These are phyloP conservation scores for Volvariella surrecta DNA, from an alignment of 1,284 basidiomycete genomes.

Conservation along the genomic window DNA sequence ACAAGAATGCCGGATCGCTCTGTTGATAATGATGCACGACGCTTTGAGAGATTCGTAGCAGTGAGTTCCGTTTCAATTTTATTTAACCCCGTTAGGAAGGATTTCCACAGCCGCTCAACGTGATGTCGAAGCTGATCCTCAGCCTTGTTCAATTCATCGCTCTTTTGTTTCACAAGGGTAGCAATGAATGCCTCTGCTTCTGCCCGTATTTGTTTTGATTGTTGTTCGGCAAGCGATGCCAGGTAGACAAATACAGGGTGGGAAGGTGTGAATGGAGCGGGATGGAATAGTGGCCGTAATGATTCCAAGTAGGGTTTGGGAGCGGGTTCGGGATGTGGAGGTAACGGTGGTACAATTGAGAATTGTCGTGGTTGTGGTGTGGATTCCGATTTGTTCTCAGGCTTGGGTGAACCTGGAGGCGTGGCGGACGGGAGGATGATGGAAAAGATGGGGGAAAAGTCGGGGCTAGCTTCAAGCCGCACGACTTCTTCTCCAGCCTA, in stretches of 20 bases:
- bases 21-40: conserved; percentile 15
- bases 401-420: conserved; percentile 14
- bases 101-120: conserved; percentile 57
- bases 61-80: conserved; percentile 34
- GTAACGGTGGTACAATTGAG: conserved; percentile 19
- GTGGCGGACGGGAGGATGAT: conserved; percentile 36
- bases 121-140: conserved; percentile 48
- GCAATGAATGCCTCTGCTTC: conserved; percentile 52
- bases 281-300: conserved; percentile 54
- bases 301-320: conserved; percentile 33
- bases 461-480: conserved; percentile 32
- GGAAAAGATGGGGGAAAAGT: conserved; percentile 45
- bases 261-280: conserved; percentile 68
- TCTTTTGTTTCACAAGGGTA: conserved; percentile 46
- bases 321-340: conserved; percentile 23
- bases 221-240: conserved; percentile 43
- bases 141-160: conserved; percentile 43
- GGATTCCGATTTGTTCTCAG: conserved; percentile 16
- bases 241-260: conserved; percentile 65
- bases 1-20: conserved; percentile 9
- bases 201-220: conserved; percentile 46
- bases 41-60: conserved; percentile 9
- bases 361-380: conserved; percentile 15
- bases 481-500: conserved; percentile 42
- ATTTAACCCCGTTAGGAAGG: conserved; percentile 43